phyloP scores from a whole-genome alignment of 2,329 filamentous ascomycete genomes.

The Scedosporium dehoogii region DNA sequence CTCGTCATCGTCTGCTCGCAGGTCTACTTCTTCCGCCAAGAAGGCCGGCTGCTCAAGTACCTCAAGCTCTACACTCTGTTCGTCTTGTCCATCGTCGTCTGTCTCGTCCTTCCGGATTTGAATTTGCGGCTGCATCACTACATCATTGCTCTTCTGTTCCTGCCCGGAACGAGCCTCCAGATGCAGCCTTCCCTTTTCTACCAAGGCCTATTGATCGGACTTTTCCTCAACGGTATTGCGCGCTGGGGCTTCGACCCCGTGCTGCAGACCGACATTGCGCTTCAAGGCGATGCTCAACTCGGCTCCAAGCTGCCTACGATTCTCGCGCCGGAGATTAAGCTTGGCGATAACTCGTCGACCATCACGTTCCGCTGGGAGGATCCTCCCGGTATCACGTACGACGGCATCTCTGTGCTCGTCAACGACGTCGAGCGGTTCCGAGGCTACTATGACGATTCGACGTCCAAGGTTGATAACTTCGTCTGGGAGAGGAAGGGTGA shows the following conservation, averaged over 20 bases:
- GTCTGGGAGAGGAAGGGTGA: slow-evolving; percentile 46
- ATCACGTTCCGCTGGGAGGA: slow-evolving; percentile 52
- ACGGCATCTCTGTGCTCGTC: slow-evolving; percentile 70
- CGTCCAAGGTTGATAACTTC: slow-evolving; percentile 34
- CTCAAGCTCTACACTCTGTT: slow-evolving; percentile 69
- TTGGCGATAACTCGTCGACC: slow-evolving; percentile 43
- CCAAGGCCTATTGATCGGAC: slow-evolving; percentile 78
- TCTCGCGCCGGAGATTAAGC: slow-evolving; percentile 32
- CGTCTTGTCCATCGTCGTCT: slow-evolving; percentile 53
- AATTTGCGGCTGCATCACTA: slow-evolving; percentile 92
- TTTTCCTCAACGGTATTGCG: slow-evolving; percentile 90
- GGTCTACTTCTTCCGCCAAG: slow-evolving; percentile 75
- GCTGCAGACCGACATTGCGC: slow-evolving; percentile 65
- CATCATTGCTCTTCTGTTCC: slow-evolving; percentile 73
- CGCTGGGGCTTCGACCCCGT: slow-evolving; percentile 90
- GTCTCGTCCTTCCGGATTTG: slow-evolving; percentile 64
- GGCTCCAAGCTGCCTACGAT: slow-evolving; percentile 52
- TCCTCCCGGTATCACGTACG: slow-evolving; percentile 41
- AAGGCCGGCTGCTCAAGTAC: slow-evolving; percentile 69
- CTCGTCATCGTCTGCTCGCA: slow-evolving; percentile 61
- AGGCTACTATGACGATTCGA: slow-evolving; percentile 54
- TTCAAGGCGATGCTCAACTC: slow-evolving; percentile 59
- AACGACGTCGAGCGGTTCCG: slow-evolving; percentile 78
- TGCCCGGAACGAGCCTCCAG: slow-evolving; percentile 82
- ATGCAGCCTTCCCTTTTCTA: slow-evolving; percentile 77